A percentile compares a stretch with the other conserved stretches of the same genome.
phyloP scores from a whole-genome alignment of 2,329 filamentous ascomycete genomes.

The Delphinella strobiligena region DNA sequence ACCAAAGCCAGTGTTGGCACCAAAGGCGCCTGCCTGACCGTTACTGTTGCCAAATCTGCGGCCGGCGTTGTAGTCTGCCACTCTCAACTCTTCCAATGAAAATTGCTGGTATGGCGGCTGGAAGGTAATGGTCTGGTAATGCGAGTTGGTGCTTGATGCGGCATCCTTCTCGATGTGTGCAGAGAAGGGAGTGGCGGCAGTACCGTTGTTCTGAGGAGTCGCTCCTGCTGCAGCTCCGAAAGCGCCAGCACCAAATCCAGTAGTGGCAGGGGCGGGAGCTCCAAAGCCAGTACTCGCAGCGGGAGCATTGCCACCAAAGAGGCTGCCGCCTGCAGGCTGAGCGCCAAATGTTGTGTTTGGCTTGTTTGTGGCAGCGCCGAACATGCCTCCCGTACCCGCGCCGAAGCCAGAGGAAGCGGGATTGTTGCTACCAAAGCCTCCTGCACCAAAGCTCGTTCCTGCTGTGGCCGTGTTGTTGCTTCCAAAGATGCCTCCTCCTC shows the following conservation, averaged over 20 bases:
- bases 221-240: constrained; percentile 39
- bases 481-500: constrained; percentile 18
- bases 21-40: constrained; percentile 73
- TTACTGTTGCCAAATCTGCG: constrained; percentile 72
- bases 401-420: constrained; percentile 13
- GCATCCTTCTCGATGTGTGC: constrained; percentile 63
- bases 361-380: constrained; percentile 25
- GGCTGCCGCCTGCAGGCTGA: constrained; percentile 25
- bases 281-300: constrained; percentile 34
- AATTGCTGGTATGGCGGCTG: constrained; percentile 76
- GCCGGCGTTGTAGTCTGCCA: constrained; percentile 82
- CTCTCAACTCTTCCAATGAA: constrained; percentile 56
- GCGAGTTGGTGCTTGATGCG: constrained; percentile 45
- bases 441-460: constrained; percentile 24
- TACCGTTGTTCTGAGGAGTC: constrained; percentile 48
- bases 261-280: constrained; percentile 22
- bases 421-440: constrained; percentile 14
- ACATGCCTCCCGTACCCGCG: constrained; percentile 15
- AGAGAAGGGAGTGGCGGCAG: constrained; percentile 52
- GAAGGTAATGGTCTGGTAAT: constrained; percentile 71
- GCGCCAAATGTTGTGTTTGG: constrained; percentile 42
- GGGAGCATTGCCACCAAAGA: constrained; percentile 27
- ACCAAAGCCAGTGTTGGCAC: constrained; percentile 47
- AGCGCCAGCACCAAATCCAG: constrained; percentile 27
- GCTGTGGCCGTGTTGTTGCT: constrained; percentile 21